Percentiles rank a stretch among this genome's conserved stretches.
Evolutionary conservation across 441 rosid genomes (phyloP).

Genomic region (Eruca vesicaria): DNA sequence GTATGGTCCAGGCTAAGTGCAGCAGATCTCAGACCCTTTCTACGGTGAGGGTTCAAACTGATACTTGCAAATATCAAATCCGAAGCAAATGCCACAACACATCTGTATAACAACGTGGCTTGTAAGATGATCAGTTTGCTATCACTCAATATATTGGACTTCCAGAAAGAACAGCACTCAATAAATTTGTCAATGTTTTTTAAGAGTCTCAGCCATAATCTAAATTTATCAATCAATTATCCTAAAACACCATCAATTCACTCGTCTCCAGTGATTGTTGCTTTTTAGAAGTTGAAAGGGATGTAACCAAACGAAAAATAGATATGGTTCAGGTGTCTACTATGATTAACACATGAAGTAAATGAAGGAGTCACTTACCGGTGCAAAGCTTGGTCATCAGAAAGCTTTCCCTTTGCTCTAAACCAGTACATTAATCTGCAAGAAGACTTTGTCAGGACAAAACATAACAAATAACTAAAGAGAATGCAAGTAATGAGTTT

Average conservation of each 20-base stretch:
- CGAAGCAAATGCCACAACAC: slow-evolving; percentile 90
- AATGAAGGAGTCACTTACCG: slow-evolving; percentile 45
- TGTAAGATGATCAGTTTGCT: slow-evolving; percentile 3
- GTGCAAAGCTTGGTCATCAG: slow-evolving; percentile 96
- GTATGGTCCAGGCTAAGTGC: slow-evolving; percentile 89
- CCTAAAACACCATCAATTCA: slow-evolving; percentile 9
- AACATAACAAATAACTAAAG: neutral
- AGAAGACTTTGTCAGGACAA: neutral
- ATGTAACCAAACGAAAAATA: neutral
- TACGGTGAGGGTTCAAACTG: slow-evolving; percentile 88
- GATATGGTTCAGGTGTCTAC: neutral
- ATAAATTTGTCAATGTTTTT: neutral
- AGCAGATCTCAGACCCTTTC: slow-evolving; percentile 54
- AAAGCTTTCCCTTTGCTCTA: slow-evolving; percentile 91
- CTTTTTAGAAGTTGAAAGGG: neutral
- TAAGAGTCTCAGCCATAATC: neutral
- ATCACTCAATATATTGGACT: neutral
- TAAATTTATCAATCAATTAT: neutral
- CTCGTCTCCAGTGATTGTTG: neutral
- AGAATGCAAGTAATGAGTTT: neutral
- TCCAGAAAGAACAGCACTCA: neutral
- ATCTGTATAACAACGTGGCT: slow-evolving; percentile 49
- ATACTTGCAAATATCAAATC: slow-evolving; percentile 78
- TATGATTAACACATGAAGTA: slow-evolving; percentile 4
- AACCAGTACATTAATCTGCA: slow-evolving; percentile 89